phyloP scores from a whole-genome alignment of 208 protist genomes.

The Crithidia fasciculata region DNA sequence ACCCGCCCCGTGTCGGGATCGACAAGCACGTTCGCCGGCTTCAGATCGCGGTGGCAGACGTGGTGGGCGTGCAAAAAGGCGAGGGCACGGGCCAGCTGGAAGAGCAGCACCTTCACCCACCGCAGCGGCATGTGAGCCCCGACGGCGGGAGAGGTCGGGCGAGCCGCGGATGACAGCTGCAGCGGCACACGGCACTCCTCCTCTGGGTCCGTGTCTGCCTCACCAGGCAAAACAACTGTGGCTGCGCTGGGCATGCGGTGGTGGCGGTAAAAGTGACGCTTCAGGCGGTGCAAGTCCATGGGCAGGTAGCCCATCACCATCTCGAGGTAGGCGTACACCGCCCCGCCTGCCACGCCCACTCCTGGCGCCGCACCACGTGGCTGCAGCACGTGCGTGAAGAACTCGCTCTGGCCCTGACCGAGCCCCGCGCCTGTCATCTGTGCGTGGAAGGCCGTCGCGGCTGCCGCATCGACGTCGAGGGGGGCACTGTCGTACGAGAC shows the following conservation, averaged over 20 bases:
- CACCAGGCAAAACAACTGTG: neutral
- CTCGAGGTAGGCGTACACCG: conserved; percentile 93
- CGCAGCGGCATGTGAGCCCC: conserved; percentile 32
- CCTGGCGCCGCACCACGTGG: conserved; percentile 4
- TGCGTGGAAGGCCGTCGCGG: conserved; percentile 12
- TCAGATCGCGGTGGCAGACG: conserved; percentile 91
- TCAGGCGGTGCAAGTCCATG: conserved; percentile 95
- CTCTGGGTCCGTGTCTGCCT: neutral
- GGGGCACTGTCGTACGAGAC: conserved; percentile 83
- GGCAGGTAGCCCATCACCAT: conserved; percentile 99
- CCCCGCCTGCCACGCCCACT: neutral
- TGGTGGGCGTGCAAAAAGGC: conserved; percentile 83
- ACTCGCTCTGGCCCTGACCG: neutral
- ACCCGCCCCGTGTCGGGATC: conserved; percentile 62
- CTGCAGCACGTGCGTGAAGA: conserved; percentile 8
- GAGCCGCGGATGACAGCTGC: neutral
- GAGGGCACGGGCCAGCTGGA: conserved; percentile 97
- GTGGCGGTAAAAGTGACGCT: conserved; percentile 81
- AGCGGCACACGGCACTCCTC: neutral
- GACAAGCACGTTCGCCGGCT: conserved; percentile 91
- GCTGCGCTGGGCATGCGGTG: conserved; percentile 38
- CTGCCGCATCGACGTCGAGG: neutral
- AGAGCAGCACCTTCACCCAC: conserved; percentile 90
- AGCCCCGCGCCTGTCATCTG: conserved; percentile 7
- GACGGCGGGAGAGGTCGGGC: conserved; percentile 1